Base-by-base conservation (phyloP, 2,329 filamentous ascomycete species). In the Sclerotinia glacialis region DNA sequence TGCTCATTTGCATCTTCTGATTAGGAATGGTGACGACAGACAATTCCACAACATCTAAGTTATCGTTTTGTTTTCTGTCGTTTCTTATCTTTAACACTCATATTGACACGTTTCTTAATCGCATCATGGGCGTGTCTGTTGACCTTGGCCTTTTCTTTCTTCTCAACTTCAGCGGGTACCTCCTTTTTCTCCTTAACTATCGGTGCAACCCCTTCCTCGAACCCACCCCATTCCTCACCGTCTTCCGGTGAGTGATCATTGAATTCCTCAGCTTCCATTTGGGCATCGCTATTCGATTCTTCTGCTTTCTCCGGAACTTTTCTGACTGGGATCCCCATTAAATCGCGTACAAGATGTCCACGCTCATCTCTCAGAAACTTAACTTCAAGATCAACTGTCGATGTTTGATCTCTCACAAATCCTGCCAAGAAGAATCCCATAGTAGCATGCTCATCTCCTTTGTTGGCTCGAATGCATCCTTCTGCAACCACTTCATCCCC, bases 361-460 rank as follows among this genome's bases (percentile, higher is more conserved):
- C 82, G 79, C 37, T 83, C 81, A 71, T 85, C 85, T 69, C 85
- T 78, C 14, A 73, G 67, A 26, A 72, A 70, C 18, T 71, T 55
- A n/a, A 50, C 61, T 26, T 70, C 72, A 12, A 34, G 46, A 26
- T 66, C 49, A 34, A 59, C 37, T 12, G 47, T 31, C 3, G 56
- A 52, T 18, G 21, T 34, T 26, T 64, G 18, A 58, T 75, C 72
- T 67, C 91, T 82, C 3, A 92, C 84, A 78, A 99, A 97, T 0
- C 85, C 92, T n/a, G 87, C 92, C 26, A 97, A 91, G 73, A 99
- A 99, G 78, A 99, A 98, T 0, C 95, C 94, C 85, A 97, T 97
- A 0, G 93, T 91, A 0, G 93, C 92, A 69, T 90, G 86, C 12
- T 88, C 88, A 72, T 94, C 92, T 34, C 87, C 90, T 72, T 93